Conservation (phyloP, 352 stramenopile genomes). For the Phytophthora sp. region DNA sequence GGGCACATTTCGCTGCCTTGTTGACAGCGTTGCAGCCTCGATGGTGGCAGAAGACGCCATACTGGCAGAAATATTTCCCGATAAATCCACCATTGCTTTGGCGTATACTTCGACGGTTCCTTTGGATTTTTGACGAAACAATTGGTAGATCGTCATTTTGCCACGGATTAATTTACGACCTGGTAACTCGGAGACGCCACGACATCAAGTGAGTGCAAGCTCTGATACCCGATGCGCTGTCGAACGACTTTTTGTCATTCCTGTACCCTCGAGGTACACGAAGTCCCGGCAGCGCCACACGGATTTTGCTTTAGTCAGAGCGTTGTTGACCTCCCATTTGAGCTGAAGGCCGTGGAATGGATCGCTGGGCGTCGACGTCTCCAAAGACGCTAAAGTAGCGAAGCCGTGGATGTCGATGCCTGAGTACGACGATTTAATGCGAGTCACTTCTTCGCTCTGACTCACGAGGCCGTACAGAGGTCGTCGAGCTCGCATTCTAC, state of each 20-base stretch:
- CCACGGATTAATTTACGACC: conserved; percentile 40
- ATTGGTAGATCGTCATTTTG: conserved; percentile 35
- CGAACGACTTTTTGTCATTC: conserved; percentile 32
- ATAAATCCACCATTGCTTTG: conserved; percentile 37
- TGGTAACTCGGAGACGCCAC: conserved; percentile 38
- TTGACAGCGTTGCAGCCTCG: conserved; percentile 27
- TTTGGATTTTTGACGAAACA: conserved; percentile 43
- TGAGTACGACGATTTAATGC: conserved; percentile 40
- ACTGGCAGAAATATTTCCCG: conserved; percentile 21
- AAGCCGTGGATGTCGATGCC: conserved; percentile 36
- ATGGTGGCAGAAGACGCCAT: conserved; percentile 24
- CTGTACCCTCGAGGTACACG: conserved; percentile 50
- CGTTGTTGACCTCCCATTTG: conserved; percentile 35
- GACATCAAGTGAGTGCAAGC: conserved; percentile 56
- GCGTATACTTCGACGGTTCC: conserved; percentile 41
- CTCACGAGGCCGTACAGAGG: conserved; percentile 44
- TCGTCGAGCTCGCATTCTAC: conserved; percentile 41
- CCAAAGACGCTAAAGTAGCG: conserved; percentile 29
- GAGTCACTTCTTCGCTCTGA: conserved; percentile 36
- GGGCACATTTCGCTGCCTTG: conserved; percentile 29
- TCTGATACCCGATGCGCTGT: conserved; percentile 50
- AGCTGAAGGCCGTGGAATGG: conserved; percentile 39
- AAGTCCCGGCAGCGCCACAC: conserved; percentile 51
- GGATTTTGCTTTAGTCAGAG: conserved; percentile 27
- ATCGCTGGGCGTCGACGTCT: conserved; percentile 24